Evolutionary conservation across 2,329 filamentous ascomycete genomes (phyloP).

Genomic region (Lasiodiplodia gonubiensis): DNA sequence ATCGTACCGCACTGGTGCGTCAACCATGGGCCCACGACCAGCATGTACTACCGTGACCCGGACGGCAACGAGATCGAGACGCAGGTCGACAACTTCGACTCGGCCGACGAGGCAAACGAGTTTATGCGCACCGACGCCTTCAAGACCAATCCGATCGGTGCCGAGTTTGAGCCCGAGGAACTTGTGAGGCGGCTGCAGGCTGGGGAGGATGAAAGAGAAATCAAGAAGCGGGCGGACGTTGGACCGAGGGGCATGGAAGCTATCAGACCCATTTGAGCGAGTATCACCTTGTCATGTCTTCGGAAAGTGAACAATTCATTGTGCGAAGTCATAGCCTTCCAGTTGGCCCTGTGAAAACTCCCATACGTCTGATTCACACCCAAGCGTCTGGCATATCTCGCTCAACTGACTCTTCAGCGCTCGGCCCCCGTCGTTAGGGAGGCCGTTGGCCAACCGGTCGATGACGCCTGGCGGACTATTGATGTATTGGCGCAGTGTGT

Average conservation of each 20-base stretch:
- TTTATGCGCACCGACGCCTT: conserved; percentile 50
- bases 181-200: conserved; percentile 39
- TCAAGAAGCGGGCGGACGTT: conserved; percentile 31
- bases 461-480: neutral
- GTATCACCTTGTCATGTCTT: neutral
- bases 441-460: neutral
- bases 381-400: neutral
- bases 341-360: neutral
- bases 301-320: neutral
- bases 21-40: conserved; percentile 56
- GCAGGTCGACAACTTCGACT: conserved; percentile 38
- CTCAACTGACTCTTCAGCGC: neutral
- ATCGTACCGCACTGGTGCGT: conserved; percentile 53
- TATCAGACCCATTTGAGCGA: neutral
- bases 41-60: conserved; percentile 57
- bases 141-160: conserved; percentile 51
- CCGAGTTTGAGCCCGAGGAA: conserved; percentile 54
- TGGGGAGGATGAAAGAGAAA: conserved; percentile 35
- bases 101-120: conserved; percentile 42
- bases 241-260: conserved; percentile 7
- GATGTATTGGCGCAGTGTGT: neutral
- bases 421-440: neutral
- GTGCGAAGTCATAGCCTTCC: neutral
- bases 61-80: conserved; percentile 57
- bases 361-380: neutral